Percentiles rank a stretch among this genome's conserved stretches.
phyloP scores from a whole-genome alignment of 331 rosid genomes.

The Ulmus americana region DNA sequence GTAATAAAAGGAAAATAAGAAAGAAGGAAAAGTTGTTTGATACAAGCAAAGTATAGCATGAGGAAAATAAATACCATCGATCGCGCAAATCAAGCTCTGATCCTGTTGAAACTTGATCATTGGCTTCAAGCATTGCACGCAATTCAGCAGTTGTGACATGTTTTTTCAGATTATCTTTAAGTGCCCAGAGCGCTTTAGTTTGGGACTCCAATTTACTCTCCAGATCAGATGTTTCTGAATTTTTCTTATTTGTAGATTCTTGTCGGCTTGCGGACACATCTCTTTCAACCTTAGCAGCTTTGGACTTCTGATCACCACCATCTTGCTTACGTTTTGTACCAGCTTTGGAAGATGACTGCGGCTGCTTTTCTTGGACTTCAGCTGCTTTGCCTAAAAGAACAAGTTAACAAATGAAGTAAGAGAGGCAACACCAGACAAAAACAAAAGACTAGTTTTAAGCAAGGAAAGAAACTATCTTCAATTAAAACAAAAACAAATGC shows the following conservation, averaged over 20 bases:
- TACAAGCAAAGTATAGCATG: background rate
- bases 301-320: constrained; percentile 43
- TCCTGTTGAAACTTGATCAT: constrained; percentile 69
- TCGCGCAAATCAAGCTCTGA: constrained; percentile 94
- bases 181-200: constrained; percentile 67
- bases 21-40: background rate
- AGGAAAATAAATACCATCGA: constrained; percentile 55
- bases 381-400: constrained; percentile 33
- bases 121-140: constrained; percentile 75
- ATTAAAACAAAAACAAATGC: constrained; percentile 10
- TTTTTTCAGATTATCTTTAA: constrained; percentile 80
- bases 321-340: constrained; percentile 63
- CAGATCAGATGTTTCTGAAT: constrained; percentile 33
- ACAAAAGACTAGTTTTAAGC: constrained; percentile 1
- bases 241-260: constrained; percentile 18
- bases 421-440: constrained; percentile 10
- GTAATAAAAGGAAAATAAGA: background rate
- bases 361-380: constrained; percentile 36
- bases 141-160: constrained; percentile 62
- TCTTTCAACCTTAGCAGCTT: constrained; percentile 51
- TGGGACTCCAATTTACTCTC: constrained; percentile 62
- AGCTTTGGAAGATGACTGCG: constrained; percentile 44
- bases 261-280: constrained; percentile 49
- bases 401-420: constrained; percentile 17
- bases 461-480: constrained; percentile 10